Evolutionary conservation across 2,329 filamentous ascomycete species (phyloP), one percentile per base, ranked within the genome.

Genomic region (Neodidymelliopsis sp.): DNA sequence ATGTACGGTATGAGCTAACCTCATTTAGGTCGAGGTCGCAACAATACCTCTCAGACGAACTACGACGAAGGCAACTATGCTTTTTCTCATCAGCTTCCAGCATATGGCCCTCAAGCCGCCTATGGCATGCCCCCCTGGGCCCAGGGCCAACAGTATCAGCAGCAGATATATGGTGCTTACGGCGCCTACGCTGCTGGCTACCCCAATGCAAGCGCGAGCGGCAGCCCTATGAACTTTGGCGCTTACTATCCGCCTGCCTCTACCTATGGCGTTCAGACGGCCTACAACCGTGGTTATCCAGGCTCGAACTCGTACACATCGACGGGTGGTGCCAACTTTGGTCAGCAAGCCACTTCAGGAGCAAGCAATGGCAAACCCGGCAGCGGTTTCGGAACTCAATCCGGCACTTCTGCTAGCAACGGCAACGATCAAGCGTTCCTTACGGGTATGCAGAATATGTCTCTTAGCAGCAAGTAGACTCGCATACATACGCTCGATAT

Each of bases 191-290:
- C 47, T 28, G 54, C 47, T 23, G 39, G 49, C 18, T 65, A 60
- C 22, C 59, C 63, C 2, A 63, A 60, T 15, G 60, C 49, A 7
- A 56, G 55, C 12, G 54, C 55, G 1, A 64, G 62, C 39, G 64
- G 65, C 7, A 69, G 60, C 22, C 68, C 66, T 2, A 69, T 69
- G 65, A 67, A 67, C 41, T 69, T 62, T 20, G 63, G 60, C 15
- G 62, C 47, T 7, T 69, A 64, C 52, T 70, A 68, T 27, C 66
- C 69, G 3, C 66, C 67, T 1, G 44, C 54, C 12, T 62, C 58
- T 9, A 53, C 49, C 10, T 70, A 64, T 29, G 56, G 57, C 13
- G 47, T 56, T n/a, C 59, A 60, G 2, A 52, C 62, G 11, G 49
- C 57, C 9, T 66, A 65, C 46, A 61, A 65, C 36, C 59, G 59